These are phyloP conservation scores for Colletotrichum melonis DNA, from an alignment of 2,329 filamentous ascomycete species.

Conservation along the genomic window DNA sequence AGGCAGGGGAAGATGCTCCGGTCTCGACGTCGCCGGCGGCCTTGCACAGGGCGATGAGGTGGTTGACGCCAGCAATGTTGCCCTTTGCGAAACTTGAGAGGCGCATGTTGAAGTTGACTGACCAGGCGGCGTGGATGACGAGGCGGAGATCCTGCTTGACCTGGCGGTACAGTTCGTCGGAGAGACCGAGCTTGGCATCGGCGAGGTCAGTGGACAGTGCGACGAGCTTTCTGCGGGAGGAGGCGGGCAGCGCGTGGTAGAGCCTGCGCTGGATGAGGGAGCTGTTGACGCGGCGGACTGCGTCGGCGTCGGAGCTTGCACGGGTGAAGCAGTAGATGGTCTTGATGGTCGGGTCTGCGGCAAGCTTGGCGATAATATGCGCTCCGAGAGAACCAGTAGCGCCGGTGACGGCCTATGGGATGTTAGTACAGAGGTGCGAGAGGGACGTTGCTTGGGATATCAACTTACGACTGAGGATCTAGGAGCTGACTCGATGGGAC, in stretches of 20 bases:
- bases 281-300: conserved; percentile 37
- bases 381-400: conserved; percentile 74
- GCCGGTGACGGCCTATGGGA: conserved; percentile 65
- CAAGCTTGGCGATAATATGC: conserved; percentile 69
- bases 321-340: conserved; percentile 65
- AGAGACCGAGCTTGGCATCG: conserved; percentile 53
- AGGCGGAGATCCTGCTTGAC: conserved; percentile 48
- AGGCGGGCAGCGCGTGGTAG: conserved; percentile 40
- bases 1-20: conserved; percentile 31
- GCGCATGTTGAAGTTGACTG: conserved; percentile 67
- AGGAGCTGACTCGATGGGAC: not conserved
- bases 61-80: conserved; percentile 55
- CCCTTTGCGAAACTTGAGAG: conserved; percentile 61
- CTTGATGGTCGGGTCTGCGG: conserved; percentile 64
- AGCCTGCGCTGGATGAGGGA: conserved; percentile 47
- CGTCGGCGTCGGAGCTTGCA: conserved; percentile 44
- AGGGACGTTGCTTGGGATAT: too few relatives aligned
- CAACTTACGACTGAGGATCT: conserved; percentile 12
- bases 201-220: conserved; percentile 52
- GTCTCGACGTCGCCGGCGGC: conserved; percentile 1
- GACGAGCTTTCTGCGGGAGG: conserved; percentile 30
- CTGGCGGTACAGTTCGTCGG: conserved; percentile 39
- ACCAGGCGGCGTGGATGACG: conserved; percentile 65
- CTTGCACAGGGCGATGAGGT: conserved; percentile 53
- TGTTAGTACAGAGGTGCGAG: not conserved